Evolutionary conservation across 208 protist genomes (phyloP).

Genomic region (Lotmaria passim): DNA sequence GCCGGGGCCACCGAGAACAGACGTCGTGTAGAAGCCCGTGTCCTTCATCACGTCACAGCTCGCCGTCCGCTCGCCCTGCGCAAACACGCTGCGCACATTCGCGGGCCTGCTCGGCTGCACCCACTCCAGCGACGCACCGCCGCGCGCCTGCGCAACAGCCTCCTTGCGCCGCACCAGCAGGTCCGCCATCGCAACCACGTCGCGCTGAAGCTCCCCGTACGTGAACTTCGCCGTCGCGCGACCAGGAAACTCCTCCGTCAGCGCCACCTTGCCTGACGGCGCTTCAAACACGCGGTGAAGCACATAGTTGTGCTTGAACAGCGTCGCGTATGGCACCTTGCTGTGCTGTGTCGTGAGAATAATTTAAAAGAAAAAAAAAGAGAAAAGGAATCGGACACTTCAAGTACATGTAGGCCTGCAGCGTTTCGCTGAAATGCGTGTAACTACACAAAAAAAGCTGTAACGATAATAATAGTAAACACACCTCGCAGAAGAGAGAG

Average conservation of each 20-base stretch:
- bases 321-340: conserved; percentile 20
- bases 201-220: conserved; percentile 80
- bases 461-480: no score
- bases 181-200: conserved; percentile 75
- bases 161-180: conserved; percentile 53
- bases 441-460: no score
- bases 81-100: conserved; percentile 73
- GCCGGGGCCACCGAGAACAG: conserved; percentile 58
- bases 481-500: no score
- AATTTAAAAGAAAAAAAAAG: conserved; percentile 8
- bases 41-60: conserved; percentile 79
- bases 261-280: conserved; percentile 54
- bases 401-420: no score
- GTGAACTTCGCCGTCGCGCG: conserved; percentile 47
- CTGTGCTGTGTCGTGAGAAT: background rate
- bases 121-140: conserved; percentile 58
- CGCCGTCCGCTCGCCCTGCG: conserved; percentile 48
- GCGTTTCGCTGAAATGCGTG: no score
- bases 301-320: conserved; percentile 76
- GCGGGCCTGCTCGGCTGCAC: conserved; percentile 53
- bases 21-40: conserved; percentile 63
- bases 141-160: conserved; percentile 37
- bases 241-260: conserved; percentile 69
- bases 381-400: conserved; percentile 1
- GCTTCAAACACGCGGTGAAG: conserved; percentile 76